These are phyloP conservation scores for Dothideomycetes sp. DNA, from an alignment of 2,329 filamentous ascomycete genomes.

Conservation along the genomic window DNA sequence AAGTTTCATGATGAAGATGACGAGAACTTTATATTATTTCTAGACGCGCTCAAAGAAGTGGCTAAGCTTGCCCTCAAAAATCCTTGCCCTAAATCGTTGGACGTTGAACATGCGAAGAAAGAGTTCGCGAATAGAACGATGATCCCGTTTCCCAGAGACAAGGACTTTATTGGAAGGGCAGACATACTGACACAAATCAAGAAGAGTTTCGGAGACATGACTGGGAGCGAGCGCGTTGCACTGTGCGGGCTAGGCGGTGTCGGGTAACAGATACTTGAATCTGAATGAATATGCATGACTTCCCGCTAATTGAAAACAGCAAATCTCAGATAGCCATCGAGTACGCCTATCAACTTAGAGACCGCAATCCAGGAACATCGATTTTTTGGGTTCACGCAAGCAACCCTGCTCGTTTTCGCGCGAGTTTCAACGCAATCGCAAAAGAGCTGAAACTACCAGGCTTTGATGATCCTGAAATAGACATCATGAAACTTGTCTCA, in stretches of 20 bases:
- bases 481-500: neutral
- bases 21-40: neutral
- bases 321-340: neutral
- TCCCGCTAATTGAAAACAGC: neutral
- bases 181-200: neutral
- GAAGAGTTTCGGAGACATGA: neutral
- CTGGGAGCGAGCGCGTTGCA: no score
- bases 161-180: neutral
- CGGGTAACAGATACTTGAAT: neutral
- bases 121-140: neutral
- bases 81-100: neutral
- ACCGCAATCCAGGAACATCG: neutral
- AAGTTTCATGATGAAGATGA: conserved; percentile 1
- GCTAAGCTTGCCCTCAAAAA: neutral
- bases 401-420: neutral
- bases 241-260: neutral
- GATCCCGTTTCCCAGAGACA: neutral
- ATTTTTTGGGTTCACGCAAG: neutral
- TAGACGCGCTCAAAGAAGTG: neutral
- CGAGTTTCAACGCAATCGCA: neutral
- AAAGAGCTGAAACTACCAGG: neutral
- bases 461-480: neutral
- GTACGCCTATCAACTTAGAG: neutral
- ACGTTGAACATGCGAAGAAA: neutral
- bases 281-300: neutral